Percentiles rank a stretch among this genome's conserved stretches.
These are phyloP conservation scores for Tricholomella constricta DNA, from an alignment of 768 basidiomycete species.

Conservation along the genomic window DNA sequence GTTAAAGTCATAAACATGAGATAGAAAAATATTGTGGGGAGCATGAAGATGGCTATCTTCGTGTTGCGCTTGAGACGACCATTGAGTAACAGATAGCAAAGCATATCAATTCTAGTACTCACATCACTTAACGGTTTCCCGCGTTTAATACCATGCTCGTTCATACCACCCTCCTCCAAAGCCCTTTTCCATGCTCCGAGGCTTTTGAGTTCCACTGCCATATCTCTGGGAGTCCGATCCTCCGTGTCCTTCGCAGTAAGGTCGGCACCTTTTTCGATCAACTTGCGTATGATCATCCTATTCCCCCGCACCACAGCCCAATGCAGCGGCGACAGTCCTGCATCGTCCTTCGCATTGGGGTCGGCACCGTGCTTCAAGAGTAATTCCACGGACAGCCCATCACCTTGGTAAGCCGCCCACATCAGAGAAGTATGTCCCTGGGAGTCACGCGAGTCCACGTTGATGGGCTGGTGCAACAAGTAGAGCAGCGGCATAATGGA, in stretches of 20 bases:
- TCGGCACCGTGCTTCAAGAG: conserved; percentile 87
- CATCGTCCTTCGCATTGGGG: conserved; percentile 72
- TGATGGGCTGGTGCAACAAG: conserved; percentile 89
- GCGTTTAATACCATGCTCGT: conserved; percentile 70
- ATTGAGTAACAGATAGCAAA: not conserved
- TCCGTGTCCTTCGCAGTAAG: conserved; percentile 77
- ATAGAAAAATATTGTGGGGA: conserved; percentile 80
- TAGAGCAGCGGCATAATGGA: conserved; percentile 94
- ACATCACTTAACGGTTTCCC: conserved; percentile 74
- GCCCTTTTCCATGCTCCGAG: conserved; percentile 89
- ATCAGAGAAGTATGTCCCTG: conserved; percentile 95
- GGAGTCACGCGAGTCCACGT: conserved; percentile 85
- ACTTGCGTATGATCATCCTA: conserved; percentile 76
- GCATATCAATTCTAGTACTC: conserved; percentile 4
- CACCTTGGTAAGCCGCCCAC: conserved; percentile 99
- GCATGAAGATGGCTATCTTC: conserved; percentile 72
- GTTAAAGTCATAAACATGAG: conserved; percentile 84
- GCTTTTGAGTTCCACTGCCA: conserved; percentile 93
- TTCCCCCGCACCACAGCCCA: conserved; percentile 99
- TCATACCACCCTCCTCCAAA: conserved; percentile 83
- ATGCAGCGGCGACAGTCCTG: conserved; percentile 86
- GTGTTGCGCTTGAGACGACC: conserved; percentile 65
- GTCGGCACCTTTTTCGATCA: conserved; percentile 87
- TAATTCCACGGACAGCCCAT: conserved; percentile 91
- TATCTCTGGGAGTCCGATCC: conserved; percentile 88